Evolutionary conservation across 2,329 filamentous ascomycete genomes (phyloP), one percentile per base, ranked within the genome.

Genomic region (Hawksworthiomyces lignivorus): DNA sequence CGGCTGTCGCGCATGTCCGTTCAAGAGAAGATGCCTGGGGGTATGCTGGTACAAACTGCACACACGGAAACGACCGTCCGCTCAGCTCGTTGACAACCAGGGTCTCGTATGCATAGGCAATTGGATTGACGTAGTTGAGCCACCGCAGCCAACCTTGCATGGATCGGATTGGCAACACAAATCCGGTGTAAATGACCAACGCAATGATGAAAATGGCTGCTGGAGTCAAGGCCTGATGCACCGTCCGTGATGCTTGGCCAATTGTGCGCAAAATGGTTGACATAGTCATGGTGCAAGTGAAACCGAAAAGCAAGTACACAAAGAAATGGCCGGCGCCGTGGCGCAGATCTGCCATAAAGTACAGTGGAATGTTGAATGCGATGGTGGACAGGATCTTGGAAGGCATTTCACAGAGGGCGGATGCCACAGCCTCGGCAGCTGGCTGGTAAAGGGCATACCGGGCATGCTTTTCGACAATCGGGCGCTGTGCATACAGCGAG

Each of bases 371-470:
- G 56, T 94, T 94, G 69, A 94, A 94, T 5, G 75, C 63, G 48
- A 92, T 71, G 1, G 77, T 65, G 52, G 88, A 88, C n/a, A 64
- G 29, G 8, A 94, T 62, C 60, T 92, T 94, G 62, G 86, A 86
- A 0, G 89, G 89, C 62, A 94, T 64, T 51, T 96, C 89, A 48
- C 78, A 84, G 22, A 95, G 62, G 80, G 94, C 92, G 6, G 85
- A 92, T 0, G 85, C 79, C 46, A 87, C 72, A 12, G 87, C 86
- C 69, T 96, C 87, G 14, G 87, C 84, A 11, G 84, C 87, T 0
- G 89, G 87, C 54, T 94, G 88, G 54, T 95, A 94, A n/a, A 95
- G 72, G n/a, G 88, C 87, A 57, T 94, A 95, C 45, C 84, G 79
- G 41, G 74, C 68, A 53, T 96, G 89, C 59, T 95, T 95, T 58